Base-by-base conservation (phyloP, 2,329 filamentous ascomycete species). In the Fusarium napiforme region DNA sequence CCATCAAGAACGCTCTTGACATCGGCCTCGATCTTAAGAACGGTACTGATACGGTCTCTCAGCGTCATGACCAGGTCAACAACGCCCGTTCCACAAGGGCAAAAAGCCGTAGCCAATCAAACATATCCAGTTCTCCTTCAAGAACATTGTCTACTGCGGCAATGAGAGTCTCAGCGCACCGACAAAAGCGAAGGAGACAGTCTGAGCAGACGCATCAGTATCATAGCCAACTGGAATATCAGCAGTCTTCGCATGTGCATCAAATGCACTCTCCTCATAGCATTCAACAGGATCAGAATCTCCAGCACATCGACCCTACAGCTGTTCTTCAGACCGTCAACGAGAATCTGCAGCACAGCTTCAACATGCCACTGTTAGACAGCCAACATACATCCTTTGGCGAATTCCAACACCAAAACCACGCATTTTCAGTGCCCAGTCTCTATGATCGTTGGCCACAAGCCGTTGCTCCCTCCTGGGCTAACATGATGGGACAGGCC, bases 311-410 rank as follows among this genome's bases (percentile, higher is more conserved):
- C 32, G 74, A 78, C 36, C 75, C 74, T 49, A 75, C 73, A 47
- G 62, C 70, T 26, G 68, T 66, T 42, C 74, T 77, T n/a, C 74
- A 76, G 50, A 74, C 60, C 64, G 67, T 78, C 26, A 67, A 69
- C 52, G 60, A 76, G 53, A 65, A 40, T 30, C 36, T 72, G 56
- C 73, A 76, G n/a, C 64, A 76, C 23, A 64, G 57, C 45, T 72
- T 72, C 60, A 60, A 72, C 30, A 60, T 67, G 60, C 43, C 69
- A 23, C 34, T 73, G 34, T 49, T 64, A 40, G 52, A 47, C 23
- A 58, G 42, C 23, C 55, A 67, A 21, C 72, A 74, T n/a, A 34
- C 64, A 34, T 42, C 65, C 39, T 67, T 78, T 47, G 66, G 67
- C 28, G 49, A 73, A 42, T 61, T 73, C 26, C 71, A 71, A 58